Percentiles rank a stretch among this genome's conserved stretches.
Evolutionary conservation across 2,329 filamentous ascomycete genomes (phyloP).

Genomic region (Cladosporium sp.): DNA sequence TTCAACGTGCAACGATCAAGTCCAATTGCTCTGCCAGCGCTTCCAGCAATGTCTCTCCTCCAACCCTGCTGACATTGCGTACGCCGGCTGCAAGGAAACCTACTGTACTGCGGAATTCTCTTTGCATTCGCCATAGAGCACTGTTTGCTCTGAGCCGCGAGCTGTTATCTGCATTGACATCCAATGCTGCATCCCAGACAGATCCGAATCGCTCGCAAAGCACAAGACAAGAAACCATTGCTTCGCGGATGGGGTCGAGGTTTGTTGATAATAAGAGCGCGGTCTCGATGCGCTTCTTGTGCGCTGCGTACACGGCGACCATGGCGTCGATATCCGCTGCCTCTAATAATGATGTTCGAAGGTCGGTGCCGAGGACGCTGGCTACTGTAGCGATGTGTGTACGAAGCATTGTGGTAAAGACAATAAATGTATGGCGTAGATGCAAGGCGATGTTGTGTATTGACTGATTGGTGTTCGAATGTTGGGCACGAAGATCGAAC

Average conservation of each 20-base stretch:
- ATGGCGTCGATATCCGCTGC: slow-evolving; percentile 77
- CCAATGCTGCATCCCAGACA: slow-evolving; percentile 38
- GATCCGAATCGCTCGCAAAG: slow-evolving; percentile 67
- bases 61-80: slow-evolving; percentile 69
- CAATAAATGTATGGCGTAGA: slow-evolving; percentile 54
- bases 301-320: slow-evolving; percentile 64
- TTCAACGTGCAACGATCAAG: slow-evolving; percentile 26
- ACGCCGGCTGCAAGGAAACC: slow-evolving; percentile 70
- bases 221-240: slow-evolving; percentile 72
- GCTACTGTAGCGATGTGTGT: slow-evolving; percentile 69
- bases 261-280: slow-evolving; percentile 67
- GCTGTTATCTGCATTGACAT: slow-evolving; percentile 23
- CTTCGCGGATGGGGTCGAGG: slow-evolving; percentile 65
- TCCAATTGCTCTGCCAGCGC: slow-evolving; percentile 77
- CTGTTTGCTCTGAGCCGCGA: slow-evolving; percentile 15
- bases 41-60: slow-evolving; percentile 71
- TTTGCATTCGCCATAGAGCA: slow-evolving; percentile 24
- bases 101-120: slow-evolving; percentile 61
- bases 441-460: slow-evolving; percentile 27
- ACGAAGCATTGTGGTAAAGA: slow-evolving; percentile 67
- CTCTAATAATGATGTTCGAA: slow-evolving; percentile 54
- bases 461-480: slow-evolving; percentile 34
- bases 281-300: slow-evolving; percentile 58
- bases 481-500: slow-evolving; percentile 26
- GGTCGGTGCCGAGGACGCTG: slow-evolving; percentile 51